phyloP scores from a whole-genome alignment of 495 filamentous ascomycete genomes.

The Hapsidospora chrysogenum region DNA sequence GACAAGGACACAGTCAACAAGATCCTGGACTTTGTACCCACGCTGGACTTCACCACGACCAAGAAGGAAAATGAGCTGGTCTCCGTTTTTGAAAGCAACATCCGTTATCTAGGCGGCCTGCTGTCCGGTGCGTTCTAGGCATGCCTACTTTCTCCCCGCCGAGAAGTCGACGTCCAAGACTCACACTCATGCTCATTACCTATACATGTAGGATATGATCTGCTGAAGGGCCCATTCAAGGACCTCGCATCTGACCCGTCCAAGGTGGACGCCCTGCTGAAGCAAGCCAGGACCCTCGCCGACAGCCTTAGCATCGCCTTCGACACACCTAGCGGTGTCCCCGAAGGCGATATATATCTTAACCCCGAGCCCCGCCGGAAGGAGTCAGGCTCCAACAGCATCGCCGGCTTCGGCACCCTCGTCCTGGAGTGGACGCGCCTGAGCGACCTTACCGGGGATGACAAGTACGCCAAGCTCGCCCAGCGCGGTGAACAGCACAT shows the following conservation, averaged over 20 bases:
- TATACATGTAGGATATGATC: conserved; percentile 48
- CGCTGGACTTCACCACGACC: conserved; percentile 51
- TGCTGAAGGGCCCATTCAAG: conserved; percentile 55
- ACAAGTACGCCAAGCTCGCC: conserved; percentile 45
- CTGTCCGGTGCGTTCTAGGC: conserved; percentile 44
- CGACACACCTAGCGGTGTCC: conserved; percentile 57
- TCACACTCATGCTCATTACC: conserved; percentile 3
- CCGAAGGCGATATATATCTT: conserved; percentile 55
- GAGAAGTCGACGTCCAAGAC: no score
- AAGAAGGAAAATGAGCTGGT: conserved; percentile 25
- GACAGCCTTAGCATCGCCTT: conserved; percentile 65
- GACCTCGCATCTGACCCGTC: conserved; percentile 24
- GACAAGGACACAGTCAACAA: conserved; percentile 46
- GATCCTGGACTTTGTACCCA: conserved; percentile 51
- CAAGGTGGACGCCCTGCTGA: conserved; percentile 39
- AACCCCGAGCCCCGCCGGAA: conserved; percentile 26
- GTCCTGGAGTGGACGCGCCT: conserved; percentile 78
- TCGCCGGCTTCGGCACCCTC: conserved; percentile 57
- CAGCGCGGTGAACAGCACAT: conserved; percentile 60
- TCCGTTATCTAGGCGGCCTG: conserved; percentile 70
- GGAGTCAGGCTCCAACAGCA: conserved; percentile 40
- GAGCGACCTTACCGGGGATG: conserved; percentile 56
- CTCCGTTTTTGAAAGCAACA: conserved; percentile 81
- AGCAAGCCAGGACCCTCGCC: conserved; percentile 52
- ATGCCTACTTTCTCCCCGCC: neutral